Evolutionary conservation across 352 stramenopile genomes (phyloP), one percentile per base, ranked within the genome.

Genomic region (Phytophthora lateralis): DNA sequence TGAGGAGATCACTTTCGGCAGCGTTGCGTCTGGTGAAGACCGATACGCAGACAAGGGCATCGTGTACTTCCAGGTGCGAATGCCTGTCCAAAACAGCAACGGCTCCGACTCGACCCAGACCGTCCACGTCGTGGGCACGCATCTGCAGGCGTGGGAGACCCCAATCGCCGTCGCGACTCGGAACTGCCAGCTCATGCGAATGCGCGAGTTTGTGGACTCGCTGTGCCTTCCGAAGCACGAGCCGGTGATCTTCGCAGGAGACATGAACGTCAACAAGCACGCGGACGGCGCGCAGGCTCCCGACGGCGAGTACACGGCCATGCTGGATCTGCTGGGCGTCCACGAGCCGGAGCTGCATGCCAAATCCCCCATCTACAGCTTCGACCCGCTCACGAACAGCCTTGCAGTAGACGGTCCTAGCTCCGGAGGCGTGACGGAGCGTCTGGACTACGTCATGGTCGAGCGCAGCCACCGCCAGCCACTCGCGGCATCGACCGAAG

Each of bases 91-190:
- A 11, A 51, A 27, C 35, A 44, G 20, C 12, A 46, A 32, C 9
- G 63, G 53, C 7, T 39, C 26, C 30, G 55, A 69, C 18, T 20
- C 18, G 11, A 69, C 55, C 6, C 65, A 84, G 48, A 66, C 41
- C 1, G 73, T 89, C 7, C 82, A 91, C 43, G 63, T 91, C 0
- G 80, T 91, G 26, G 82, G 71, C 2, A 89, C 82, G 15, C 82
- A 91, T 11, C 41, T 91, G 17, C 82, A 91, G 60, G 82, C 82
- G 1, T 91, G 82, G 82, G 75, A 89, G 52, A 85, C 73, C 2
- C 60, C 71, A 2, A 59, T 69, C 39, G 79, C 79, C 2, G 43
- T 84, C 10, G 57, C 69, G 6, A 73, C 73, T 0, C 70, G 82
- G 15, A 69, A 64, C 21, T 54, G 69, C 32, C 82, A 91, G 50